phyloP scores from a whole-genome alignment of 805 yeast genomes.

The Pichia insulana region DNA sequence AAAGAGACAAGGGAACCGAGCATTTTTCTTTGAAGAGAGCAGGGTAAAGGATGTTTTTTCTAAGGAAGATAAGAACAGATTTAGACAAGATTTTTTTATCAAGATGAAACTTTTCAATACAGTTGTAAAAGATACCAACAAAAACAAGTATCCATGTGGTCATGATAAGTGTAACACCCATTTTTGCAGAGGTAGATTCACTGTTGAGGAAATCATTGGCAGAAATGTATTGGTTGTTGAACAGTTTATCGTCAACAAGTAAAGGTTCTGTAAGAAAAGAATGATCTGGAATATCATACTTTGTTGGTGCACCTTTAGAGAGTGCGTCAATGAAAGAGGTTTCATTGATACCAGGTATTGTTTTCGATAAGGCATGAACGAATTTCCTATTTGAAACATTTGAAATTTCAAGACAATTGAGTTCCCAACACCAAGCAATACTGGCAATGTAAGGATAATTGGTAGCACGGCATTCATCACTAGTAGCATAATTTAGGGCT shows the following conservation, averaged over 20 bases:
- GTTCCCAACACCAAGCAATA: slow-evolving; percentile 4
- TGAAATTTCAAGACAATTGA: neutral
- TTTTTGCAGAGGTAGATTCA: neutral
- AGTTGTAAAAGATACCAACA: slow-evolving; percentile 3
- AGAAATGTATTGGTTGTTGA: neutral
- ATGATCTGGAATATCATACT: neutral
- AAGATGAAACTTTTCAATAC: slow-evolving; percentile 2
- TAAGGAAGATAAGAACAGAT: neutral
- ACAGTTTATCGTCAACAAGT: slow-evolving; percentile 1
- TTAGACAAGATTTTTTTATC: slow-evolving; percentile 1
- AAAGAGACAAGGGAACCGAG: slow-evolving; percentile 1
- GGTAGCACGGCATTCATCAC: neutral
- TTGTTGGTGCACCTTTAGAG: neutral
- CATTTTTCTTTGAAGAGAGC: slow-evolving; percentile 9
- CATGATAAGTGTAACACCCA: slow-evolving; percentile 8
- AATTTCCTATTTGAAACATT: neutral
- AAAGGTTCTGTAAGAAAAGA: neutral
- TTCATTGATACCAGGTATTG: neutral
- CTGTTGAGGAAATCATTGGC: neutral
- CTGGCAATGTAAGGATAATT: neutral
- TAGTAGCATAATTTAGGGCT: no score
- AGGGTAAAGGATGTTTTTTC: slow-evolving; percentile 6
- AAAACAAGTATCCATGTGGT: slow-evolving; percentile 9
- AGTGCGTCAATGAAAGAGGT: neutral
- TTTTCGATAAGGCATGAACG: neutral